Evolutionary conservation across 179 eudicot species (phyloP).

Genomic region (Amaranthus tricolor): DNA sequence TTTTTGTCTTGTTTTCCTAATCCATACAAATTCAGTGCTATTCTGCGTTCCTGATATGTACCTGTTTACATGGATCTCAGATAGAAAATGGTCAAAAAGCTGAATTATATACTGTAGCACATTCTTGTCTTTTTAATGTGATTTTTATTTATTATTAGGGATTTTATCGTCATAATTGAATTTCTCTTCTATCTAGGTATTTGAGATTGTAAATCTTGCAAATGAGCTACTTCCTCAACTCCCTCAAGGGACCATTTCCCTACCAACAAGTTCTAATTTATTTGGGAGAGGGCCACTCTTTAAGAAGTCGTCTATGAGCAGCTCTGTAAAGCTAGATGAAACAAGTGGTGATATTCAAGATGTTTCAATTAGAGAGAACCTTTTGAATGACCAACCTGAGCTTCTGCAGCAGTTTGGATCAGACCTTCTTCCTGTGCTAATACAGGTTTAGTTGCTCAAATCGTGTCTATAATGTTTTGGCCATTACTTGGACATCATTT

Average conservation of each 20-base stretch:
- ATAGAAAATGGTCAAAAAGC: not conserved
- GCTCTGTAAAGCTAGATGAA: constrained; percentile 68
- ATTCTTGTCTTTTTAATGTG: not conserved
- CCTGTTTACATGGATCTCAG: too few species aligned
- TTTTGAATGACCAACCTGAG: constrained; percentile 86
- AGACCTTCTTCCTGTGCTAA: constrained; percentile 91
- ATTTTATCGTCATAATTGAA: constrained; percentile 5
- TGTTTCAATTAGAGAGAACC: constrained; percentile 67
- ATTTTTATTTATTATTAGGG: not conserved
- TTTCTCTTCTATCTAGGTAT: constrained; percentile 45
- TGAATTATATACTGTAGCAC: not conserved
- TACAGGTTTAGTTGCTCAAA: constrained; percentile 57
- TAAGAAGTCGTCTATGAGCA: constrained; percentile 55
- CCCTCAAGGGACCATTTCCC: constrained; percentile 85
- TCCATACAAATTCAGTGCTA: too few species aligned
- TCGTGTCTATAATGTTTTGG: not conserved
- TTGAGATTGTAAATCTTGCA: constrained; percentile 96
- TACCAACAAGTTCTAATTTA: constrained; percentile 62
- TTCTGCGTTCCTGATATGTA: too few species aligned
- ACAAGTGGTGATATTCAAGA: constrained; percentile 49
- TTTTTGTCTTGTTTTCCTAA: too few species aligned
- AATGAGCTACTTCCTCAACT: constrained; percentile 98
- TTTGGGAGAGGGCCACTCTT: constrained; percentile 60
- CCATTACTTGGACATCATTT: not conserved
- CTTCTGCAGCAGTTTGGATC: constrained; percentile 87